These are phyloP conservation scores for Sclerotinia borealis DNA, from an alignment of 2,329 filamentous ascomycete species.

Conservation along the genomic window DNA sequence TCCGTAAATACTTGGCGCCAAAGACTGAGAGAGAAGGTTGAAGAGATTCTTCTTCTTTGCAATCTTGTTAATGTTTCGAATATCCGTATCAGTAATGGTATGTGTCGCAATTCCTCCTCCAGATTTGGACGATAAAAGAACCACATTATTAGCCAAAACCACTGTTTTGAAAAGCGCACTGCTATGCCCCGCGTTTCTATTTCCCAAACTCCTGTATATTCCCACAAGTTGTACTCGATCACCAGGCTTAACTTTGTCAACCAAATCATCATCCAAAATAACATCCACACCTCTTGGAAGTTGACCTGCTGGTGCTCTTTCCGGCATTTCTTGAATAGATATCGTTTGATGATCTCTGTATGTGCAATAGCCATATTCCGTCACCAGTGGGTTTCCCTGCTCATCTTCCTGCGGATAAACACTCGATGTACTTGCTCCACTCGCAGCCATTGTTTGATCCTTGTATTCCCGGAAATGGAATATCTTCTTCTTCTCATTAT, in stretches of 20 bases:
- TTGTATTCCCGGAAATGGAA: conserved; percentile 88
- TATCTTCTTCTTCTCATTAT: conserved; percentile 77
- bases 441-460: conserved; percentile 93
- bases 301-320: conserved; percentile 90
- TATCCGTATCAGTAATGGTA: conserved; percentile 90
- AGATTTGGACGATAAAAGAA: conserved; percentile 90
- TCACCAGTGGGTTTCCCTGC: conserved; percentile 83
- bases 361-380: conserved; percentile 92
- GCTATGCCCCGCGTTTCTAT: conserved; percentile 83
- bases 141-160: conserved; percentile 89
- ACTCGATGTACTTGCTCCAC: conserved; percentile 78
- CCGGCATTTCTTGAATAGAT: conserved; percentile 98
- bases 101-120: conserved; percentile 89
- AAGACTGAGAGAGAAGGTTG: conserved; percentile 83
- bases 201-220: conserved; percentile 88
- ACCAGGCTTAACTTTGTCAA: conserved; percentile 90
- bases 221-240: conserved; percentile 97
- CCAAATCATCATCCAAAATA: conserved; percentile 91
- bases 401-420: conserved; percentile 94
- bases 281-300: conserved; percentile 93
- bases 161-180: conserved; percentile 94
- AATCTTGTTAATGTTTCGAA: conserved; percentile 97
- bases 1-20: conserved; percentile 94
- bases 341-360: conserved; percentile 97
- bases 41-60: conserved; percentile 92